phyloP scores from a whole-genome alignment of 805 yeast genomes.

The Allodekkera sacchari region DNA sequence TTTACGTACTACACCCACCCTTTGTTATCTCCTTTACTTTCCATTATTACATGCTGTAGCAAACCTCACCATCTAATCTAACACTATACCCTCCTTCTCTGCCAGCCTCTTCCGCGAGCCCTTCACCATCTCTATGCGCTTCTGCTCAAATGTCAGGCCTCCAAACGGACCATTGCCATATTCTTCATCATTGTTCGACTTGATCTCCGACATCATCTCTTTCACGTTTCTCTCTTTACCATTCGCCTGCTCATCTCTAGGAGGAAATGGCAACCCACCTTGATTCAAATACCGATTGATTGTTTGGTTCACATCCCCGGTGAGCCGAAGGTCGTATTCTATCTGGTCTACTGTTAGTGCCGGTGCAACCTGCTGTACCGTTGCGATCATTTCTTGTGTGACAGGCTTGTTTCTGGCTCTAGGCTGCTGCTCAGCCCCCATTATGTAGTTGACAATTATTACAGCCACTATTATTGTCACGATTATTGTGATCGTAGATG shows the following conservation, averaged over 20 bases:
- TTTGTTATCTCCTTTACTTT: background rate
- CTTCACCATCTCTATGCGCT: slow-evolving; percentile 50
- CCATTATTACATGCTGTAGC: background rate
- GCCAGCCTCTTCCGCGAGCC: slow-evolving; percentile 52
- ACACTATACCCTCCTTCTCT: slow-evolving; percentile 13
- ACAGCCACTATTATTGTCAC: slow-evolving; percentile 44
- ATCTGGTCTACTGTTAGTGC: slow-evolving; percentile 61
- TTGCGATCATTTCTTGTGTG: slow-evolving; percentile 70
- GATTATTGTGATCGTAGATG: slow-evolving; percentile 43
- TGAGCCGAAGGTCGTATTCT: slow-evolving; percentile 58
- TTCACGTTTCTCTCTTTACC: too few relatives aligned
- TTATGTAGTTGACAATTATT: slow-evolving; percentile 57
- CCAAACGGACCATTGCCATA: slow-evolving; percentile 19
- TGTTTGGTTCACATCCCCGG: slow-evolving; percentile 78
- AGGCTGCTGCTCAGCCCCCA: slow-evolving; percentile 25
- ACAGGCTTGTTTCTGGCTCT: slow-evolving; percentile 15
- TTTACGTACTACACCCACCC: background rate
- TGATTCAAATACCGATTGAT: slow-evolving; percentile 59
- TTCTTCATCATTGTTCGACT: background rate
- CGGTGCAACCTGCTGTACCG: slow-evolving; percentile 81
- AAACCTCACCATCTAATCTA: background rate
- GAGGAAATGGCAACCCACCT: slow-evolving; percentile 7
- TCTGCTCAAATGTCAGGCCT: slow-evolving; percentile 40
- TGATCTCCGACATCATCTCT: background rate
- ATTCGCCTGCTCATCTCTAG: too few relatives aligned